Conservation (phyloP, 148 eudicot genomes). For the Polygonum maritimum region DNA sequence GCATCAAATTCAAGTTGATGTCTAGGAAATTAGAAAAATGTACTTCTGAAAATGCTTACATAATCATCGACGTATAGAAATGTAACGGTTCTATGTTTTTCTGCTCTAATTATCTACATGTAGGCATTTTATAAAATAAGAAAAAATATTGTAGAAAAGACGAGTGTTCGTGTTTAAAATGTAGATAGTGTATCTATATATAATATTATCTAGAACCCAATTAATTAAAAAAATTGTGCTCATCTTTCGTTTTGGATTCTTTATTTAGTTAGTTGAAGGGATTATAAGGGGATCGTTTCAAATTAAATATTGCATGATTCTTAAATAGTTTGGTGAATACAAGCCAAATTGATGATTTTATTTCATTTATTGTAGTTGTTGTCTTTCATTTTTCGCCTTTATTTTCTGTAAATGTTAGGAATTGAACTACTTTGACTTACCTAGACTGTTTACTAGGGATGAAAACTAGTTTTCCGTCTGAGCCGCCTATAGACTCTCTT, state of each 20-base stretch:
- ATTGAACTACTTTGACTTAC: no score
- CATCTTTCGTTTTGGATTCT: not conserved
- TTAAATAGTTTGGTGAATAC: not conserved
- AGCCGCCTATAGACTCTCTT: no score
- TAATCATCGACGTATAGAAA: not conserved
- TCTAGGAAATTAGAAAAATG: not conserved
- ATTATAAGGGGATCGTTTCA: not conserved
- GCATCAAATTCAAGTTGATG: not conserved
- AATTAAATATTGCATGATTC: not conserved
- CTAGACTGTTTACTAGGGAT: no score
- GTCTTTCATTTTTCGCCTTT: not conserved
- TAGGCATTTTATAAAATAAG: not conserved
- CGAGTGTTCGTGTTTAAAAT: not conserved
- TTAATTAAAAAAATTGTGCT: not conserved
- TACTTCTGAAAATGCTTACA: not conserved
- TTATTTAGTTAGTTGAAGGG: not conserved
- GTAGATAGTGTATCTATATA: not conserved
- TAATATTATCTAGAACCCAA: not conserved
- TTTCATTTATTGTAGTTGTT: not conserved
- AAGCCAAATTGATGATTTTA: not conserved
- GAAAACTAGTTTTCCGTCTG: no score
- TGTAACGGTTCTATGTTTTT: not conserved
- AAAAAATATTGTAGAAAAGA: not conserved
- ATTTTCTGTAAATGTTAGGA: not conserved
- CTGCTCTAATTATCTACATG: not conserved